phyloP scores from a whole-genome alignment of 129 eudicot species.

The Deinandra increscens region DNA sequence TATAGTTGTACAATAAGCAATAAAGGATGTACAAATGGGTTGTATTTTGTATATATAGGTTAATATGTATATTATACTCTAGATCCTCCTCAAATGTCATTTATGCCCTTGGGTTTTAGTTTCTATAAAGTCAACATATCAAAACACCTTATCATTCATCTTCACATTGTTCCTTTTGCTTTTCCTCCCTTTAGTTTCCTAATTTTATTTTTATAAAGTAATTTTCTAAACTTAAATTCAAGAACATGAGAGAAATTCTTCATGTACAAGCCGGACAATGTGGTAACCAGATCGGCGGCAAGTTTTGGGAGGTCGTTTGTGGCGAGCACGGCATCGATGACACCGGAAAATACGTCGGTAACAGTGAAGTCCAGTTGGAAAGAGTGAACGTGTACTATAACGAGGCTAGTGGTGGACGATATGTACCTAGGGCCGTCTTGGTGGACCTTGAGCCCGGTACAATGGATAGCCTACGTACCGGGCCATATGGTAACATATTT shows the following conservation, averaged over 20 bases:
- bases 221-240: not conserved
- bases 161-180: slow-evolving; percentile 24
- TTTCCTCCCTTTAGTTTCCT: too few species aligned
- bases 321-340: slow-evolving; percentile 75
- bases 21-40: too few species aligned
- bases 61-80: slow-evolving; percentile 39
- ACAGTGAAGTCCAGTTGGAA: slow-evolving; percentile 53
- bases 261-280: slow-evolving; percentile 93
- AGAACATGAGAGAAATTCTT: slow-evolving; percentile 78
- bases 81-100: slow-evolving; percentile 23
- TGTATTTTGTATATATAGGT: too few species aligned
- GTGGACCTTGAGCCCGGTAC: slow-evolving; percentile 88
- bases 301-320: slow-evolving; percentile 89
- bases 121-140: not conserved
- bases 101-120: slow-evolving; percentile 20
- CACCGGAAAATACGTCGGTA: slow-evolving; percentile 51
- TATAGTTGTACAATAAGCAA: too few species aligned
- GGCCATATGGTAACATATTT: slow-evolving; percentile 75
- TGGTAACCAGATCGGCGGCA: slow-evolving; percentile 83
- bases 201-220: not conserved
- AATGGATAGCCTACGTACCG: slow-evolving; percentile 68
- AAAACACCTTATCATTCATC: slow-evolving; percentile 20
- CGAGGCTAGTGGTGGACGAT: slow-evolving; percentile 75
- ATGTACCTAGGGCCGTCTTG: slow-evolving; percentile 78
- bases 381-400: slow-evolving; percentile 81